phyloP scores from a whole-genome alignment of 768 basidiomycete genomes.

The Sutorius australiensis region DNA sequence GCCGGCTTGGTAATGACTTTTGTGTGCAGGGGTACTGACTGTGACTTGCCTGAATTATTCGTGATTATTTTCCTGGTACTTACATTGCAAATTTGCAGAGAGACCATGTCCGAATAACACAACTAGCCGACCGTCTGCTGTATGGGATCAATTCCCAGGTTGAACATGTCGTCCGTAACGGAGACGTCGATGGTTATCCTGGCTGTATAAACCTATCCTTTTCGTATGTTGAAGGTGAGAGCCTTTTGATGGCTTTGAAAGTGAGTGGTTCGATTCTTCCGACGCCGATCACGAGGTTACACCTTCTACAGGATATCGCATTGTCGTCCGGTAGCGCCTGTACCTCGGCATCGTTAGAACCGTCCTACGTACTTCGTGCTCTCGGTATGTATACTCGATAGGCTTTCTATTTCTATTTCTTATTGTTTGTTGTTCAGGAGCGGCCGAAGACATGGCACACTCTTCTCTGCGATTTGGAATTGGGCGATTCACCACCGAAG shows the following conservation, averaged over 20 bases:
- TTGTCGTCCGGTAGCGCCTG: conserved; percentile 98
- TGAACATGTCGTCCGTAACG: conserved; percentile 91
- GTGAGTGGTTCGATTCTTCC: conserved; percentile 35
- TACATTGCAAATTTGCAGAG: conserved; percentile 42
- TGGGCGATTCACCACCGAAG: conserved; percentile 96
- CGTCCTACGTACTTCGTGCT: conserved; percentile 95
- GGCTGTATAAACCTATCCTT: conserved; percentile 97
- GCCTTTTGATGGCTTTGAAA: conserved; percentile 96
- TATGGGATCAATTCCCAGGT: conserved; percentile 77
- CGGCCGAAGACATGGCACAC: conserved; percentile 99
- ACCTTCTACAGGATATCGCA: conserved; percentile 72
- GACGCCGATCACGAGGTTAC: conserved; percentile 2
- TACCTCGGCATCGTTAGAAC: conserved; percentile 96
- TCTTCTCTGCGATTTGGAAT: conserved; percentile 97
- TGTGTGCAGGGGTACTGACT: conserved; percentile 96
- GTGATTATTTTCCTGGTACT: background rate
- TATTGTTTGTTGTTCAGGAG: conserved; percentile 44
- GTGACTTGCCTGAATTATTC: background rate
- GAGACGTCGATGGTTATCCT: conserved; percentile 86
- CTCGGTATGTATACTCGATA: conserved; percentile 53
- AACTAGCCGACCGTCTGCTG: conserved; percentile 78
- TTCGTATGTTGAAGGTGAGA: conserved; percentile 96
- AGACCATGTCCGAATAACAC: conserved; percentile 72
- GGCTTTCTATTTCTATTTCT: background rate
- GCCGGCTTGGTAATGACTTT: conserved; percentile 59